phyloP scores from a whole-genome alignment of 768 basidiomycete genomes.

The Sistotremastrum niveocremeum region DNA sequence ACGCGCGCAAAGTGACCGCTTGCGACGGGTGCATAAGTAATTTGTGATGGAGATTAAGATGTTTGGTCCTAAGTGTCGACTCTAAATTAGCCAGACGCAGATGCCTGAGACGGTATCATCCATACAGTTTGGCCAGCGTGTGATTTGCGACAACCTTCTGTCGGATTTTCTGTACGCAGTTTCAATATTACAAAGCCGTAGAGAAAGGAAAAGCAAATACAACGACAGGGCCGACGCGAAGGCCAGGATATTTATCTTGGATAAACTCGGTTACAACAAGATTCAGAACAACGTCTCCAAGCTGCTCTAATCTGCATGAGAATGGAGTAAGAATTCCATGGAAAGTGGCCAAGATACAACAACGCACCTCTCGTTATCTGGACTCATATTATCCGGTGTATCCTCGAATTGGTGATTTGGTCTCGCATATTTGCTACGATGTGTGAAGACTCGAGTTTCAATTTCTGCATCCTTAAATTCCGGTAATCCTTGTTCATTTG shows the following conservation, averaged over 20 bases:
- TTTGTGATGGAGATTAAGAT: constrained; percentile 47
- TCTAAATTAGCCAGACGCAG: background rate
- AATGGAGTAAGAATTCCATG: background rate
- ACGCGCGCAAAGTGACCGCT: constrained; percentile 54
- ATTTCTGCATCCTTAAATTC: constrained; percentile 33
- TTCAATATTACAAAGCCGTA: background rate
- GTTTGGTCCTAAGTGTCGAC: constrained; percentile 33
- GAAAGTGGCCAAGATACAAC: background rate
- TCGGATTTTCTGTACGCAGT: constrained; percentile 53
- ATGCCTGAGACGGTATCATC: background rate
- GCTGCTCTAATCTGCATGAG: constrained; percentile 48
- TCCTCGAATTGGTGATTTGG: constrained; percentile 72
- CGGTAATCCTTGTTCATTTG: constrained; percentile 24
- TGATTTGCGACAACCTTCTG: constrained; percentile 62
- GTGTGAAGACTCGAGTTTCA: constrained; percentile 52
- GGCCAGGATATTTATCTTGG: constrained; percentile 46
- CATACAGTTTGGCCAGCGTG: constrained; percentile 57
- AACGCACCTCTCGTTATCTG: constrained; percentile 69
- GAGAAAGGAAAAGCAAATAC: background rate
- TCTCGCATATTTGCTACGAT: constrained; percentile 55
- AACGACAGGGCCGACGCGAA: constrained; percentile 51
- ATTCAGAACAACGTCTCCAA: constrained; percentile 63
- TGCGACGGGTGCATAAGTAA: constrained; percentile 62
- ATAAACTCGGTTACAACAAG: constrained; percentile 54
- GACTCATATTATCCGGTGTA: constrained; percentile 52